Conservation (phyloP, 192 early-diverging fungal species). For the Spinellus fusiger region DNA sequence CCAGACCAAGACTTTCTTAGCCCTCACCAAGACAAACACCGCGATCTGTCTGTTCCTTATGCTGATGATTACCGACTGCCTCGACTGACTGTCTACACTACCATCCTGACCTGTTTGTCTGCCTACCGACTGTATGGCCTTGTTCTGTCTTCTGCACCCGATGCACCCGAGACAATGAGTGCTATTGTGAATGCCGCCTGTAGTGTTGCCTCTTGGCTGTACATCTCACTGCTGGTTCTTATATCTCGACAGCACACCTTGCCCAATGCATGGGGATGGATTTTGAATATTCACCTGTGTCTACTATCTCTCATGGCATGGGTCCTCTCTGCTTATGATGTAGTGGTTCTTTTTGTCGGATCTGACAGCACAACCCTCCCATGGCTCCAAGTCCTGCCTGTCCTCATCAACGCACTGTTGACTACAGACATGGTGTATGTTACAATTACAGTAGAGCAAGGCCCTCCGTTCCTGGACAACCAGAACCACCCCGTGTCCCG, state of each 20-base stretch:
- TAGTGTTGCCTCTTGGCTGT: slow-evolving; percentile 18
- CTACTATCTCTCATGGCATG: neutral
- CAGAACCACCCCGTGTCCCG: neutral
- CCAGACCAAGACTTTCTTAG: too few species aligned
- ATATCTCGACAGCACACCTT: slow-evolving; percentile 17
- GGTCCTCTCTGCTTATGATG: neutral
- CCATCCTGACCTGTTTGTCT: too few species aligned
- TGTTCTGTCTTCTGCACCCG: too few species aligned
- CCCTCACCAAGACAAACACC: too few species aligned
- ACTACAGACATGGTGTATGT: slow-evolving; percentile 10
- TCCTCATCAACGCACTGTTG: slow-evolving; percentile 5
- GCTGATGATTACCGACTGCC: too few species aligned
- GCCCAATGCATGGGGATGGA: slow-evolving; percentile 25
- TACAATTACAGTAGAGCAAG: slow-evolving; percentile 6
- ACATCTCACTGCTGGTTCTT: slow-evolving; percentile 16
- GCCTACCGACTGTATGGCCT: too few species aligned
- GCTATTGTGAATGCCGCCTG: neutral
- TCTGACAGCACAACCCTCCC: neutral
- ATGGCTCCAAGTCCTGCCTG: slow-evolving; percentile 3
- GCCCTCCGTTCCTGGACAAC: slow-evolving; percentile 15
- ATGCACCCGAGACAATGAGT: neutral
- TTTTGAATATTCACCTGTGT: slow-evolving; percentile 32
- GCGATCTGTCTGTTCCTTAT: too few species aligned
- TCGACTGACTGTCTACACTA: too few species aligned
- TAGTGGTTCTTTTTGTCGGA: too few species aligned